Evolutionary conservation across 495 filamentous ascomycete genomes (phyloP).

Genomic region (Choiromyces venosus): DNA sequence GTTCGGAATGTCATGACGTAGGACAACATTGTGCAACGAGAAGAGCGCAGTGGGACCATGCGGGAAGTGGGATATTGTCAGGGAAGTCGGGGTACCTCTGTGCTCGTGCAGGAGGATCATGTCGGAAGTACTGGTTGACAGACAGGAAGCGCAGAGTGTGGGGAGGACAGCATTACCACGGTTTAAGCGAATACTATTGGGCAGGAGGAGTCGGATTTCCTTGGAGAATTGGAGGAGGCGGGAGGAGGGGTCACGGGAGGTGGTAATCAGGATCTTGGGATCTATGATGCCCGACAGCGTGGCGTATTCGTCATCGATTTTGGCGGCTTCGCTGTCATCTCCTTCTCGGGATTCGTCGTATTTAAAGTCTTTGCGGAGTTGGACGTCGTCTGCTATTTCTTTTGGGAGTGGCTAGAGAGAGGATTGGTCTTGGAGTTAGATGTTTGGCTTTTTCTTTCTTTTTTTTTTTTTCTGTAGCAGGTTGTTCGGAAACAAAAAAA

Average conservation of each 20-base stretch:
- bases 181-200: conserved; percentile 84
- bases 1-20: conserved; percentile 89
- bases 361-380: conserved; percentile 80
- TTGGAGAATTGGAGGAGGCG: conserved; percentile 87
- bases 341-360: conserved; percentile 77
- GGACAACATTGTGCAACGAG: conserved; percentile 87
- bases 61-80: conserved; percentile 86
- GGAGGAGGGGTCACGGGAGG: conserved; percentile 78
- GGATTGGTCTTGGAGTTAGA: background rate
- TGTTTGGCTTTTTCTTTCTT: background rate
- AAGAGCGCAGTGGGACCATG: conserved; percentile 90
- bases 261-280: conserved; percentile 85
- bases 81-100: conserved; percentile 81
- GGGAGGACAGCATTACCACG: conserved; percentile 83
- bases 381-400: conserved; percentile 81
- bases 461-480: too few species aligned
- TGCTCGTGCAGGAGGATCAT: conserved; percentile 89
- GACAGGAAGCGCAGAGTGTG: conserved; percentile 74
- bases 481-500: conserved; percentile 6
- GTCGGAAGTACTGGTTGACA: conserved; percentile 71
- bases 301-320: conserved; percentile 94
- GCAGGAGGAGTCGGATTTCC: conserved; percentile 84
- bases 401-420: conserved; percentile 74
- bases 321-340: conserved; percentile 59
- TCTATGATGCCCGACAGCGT: conserved; percentile 78